Conservation (phyloP, 192 early-diverging fungal genomes). For the Umbelopsis isabellina region DNA sequence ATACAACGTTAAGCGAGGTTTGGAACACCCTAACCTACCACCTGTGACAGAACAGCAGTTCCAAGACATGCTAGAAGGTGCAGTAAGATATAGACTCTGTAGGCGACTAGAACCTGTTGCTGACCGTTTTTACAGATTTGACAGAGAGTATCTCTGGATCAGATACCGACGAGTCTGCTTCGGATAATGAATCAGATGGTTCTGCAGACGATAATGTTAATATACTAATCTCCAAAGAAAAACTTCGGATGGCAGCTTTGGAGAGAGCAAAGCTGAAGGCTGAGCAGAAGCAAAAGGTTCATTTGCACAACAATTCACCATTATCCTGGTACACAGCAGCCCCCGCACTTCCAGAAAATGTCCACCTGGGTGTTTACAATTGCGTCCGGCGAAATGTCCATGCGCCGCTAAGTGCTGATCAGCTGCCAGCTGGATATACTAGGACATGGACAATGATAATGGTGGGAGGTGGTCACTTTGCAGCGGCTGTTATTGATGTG, state of each 20-base stretch:
- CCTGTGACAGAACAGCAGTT: constrained; percentile 53
- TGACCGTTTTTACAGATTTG: constrained; percentile 26
- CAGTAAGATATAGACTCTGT: neutral
- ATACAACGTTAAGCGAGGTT: constrained; percentile 57
- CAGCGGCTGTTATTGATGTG: constrained; percentile 84
- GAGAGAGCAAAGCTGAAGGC: constrained; percentile 16
- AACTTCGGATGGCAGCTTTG: constrained; percentile 18
- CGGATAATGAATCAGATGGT: constrained; percentile 24
- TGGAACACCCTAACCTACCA: constrained; percentile 33
- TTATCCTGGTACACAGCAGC: constrained; percentile 49
- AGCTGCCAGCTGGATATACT: constrained; percentile 17
- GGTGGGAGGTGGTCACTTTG: constrained; percentile 90
- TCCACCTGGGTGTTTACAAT: constrained; percentile 52
- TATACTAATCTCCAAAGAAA: constrained; percentile 1
- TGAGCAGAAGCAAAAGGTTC: neutral
- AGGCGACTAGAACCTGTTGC: neutral
- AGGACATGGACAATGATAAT: constrained; percentile 78
- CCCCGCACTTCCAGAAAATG: constrained; percentile 21
- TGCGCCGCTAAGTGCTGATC: neutral
- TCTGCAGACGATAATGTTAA: constrained; percentile 17
- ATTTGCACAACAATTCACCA: constrained; percentile 24
- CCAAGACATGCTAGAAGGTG: constrained; percentile 56
- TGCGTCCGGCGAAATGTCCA: constrained; percentile 29
- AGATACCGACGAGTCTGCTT: constrained; percentile 35
- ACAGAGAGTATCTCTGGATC: constrained; percentile 57